phyloP scores from a whole-genome alignment of 768 basidiomycete species.

The Suillus placidus region DNA sequence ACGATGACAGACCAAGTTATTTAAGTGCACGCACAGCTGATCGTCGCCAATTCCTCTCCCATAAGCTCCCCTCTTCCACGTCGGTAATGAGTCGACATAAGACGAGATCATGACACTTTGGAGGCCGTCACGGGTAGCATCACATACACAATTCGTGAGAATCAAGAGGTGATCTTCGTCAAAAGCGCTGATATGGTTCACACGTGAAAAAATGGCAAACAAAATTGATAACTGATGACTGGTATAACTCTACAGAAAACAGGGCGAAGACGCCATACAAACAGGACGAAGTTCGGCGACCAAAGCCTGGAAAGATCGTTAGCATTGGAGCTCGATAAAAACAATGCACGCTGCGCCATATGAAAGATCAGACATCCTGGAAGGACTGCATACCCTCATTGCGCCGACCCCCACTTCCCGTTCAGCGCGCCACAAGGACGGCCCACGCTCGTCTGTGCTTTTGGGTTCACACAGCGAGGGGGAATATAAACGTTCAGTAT shows the following conservation, averaged over 20 bases:
- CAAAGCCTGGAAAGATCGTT: conserved; percentile 11
- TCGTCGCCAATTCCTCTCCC: neutral
- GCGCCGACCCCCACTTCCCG: conserved; percentile 71
- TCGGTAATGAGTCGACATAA: neutral
- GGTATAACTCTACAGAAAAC: neutral
- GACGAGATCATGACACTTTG: too few relatives aligned
- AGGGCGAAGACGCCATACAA: conserved; percentile 42
- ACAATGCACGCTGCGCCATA: conserved; percentile 27
- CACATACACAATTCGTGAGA: neutral
- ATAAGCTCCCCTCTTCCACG: neutral
- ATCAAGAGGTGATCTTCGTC: neutral
- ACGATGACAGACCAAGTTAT: neutral
- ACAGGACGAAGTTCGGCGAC: neutral
- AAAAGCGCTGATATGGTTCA: neutral
- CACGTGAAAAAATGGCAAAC: neutral
- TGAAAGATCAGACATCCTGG: conserved; percentile 82
- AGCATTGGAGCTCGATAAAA: conserved; percentile 10
- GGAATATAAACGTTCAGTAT: conserved; percentile 70
- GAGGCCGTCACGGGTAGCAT: rapidly evolving
- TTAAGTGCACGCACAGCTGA: neutral
- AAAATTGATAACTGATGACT: neutral
- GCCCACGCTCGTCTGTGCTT: conserved; percentile 66
- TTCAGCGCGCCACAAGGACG: conserved; percentile 68
- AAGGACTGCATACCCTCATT: conserved; percentile 73
- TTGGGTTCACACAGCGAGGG: conserved; percentile 76